Base-by-base conservation (phyloP, 768 basidiomycete species). In the Hypsizygus marmoreus region DNA sequence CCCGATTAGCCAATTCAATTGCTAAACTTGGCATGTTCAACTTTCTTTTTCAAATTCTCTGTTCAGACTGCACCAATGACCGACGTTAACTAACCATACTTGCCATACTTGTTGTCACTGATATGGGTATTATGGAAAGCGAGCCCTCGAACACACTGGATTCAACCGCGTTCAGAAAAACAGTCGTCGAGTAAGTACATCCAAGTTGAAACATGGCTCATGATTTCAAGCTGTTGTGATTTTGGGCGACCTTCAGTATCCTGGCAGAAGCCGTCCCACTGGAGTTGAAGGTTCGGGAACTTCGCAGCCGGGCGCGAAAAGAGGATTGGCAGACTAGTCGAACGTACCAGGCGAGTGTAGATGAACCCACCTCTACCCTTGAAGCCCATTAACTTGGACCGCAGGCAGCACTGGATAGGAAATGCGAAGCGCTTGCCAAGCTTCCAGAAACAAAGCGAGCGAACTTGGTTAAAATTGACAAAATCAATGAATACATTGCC, bases 261-360 rank as follows among this genome's bases (percentile, higher is more conserved):
- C 35, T 52, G 29, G 22, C 16, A 6, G 41, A 49, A 33, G 51
- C 39, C 8, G 44, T 55, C 22, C 41, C 35, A n/a, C 10, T 53
- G n/a, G 24, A 38, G 12, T 12, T 43, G 1, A 31, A 34, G 6
- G 10, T 50, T 13, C 23, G 20, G 22, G 17, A 42, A 5, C 8
- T 53, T 6, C 19, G 38, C 5, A 29, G 4, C 14, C 28, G 23
- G n/a, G 51, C 33, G 3, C 45, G 45, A 12, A 22, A 16, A 4
- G 42, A 50, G 22, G 36, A 52, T 26, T 31, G 42, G 33, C 22
- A 28, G 4, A 30, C 6, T 1, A 23, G 24, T 19, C 49, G 36
- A 14, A 23, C 37, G 7, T 24, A 32, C 28, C 23, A 43, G 17
- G 55, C 47, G 34, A 28, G 51, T 19, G 16, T 13, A 16, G 7